Base-by-base conservation (phyloP, 2,329 filamentous ascomycete genomes). In the Pyrenophora tritici-repentis region DNA sequence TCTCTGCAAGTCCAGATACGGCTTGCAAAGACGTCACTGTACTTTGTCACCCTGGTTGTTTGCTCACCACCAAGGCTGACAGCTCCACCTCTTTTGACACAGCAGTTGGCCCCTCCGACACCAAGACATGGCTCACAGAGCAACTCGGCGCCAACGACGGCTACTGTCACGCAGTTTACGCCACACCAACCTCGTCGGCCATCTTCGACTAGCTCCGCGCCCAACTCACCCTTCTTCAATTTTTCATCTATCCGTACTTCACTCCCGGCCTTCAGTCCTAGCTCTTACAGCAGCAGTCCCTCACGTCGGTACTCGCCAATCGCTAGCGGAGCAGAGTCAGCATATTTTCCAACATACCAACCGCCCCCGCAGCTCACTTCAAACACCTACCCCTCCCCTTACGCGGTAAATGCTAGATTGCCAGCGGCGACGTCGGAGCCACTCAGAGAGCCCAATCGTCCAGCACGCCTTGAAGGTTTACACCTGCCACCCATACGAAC, bases 31-130 rank as follows among this genome's bases (percentile, higher is more conserved):
- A 75, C 75, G 9, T 73, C 73, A 13, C 61, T 75, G 14, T 80
- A 78, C 60, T 80, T 79, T 43, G 73, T 78, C 17, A 75, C 75
- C 18, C 60, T 79, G 35, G 75, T 75, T 32, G 67, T 73, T 37
- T 65, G 61, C 29, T 68, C 62, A 29, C 60, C 61, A 38, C 57
- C 59, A 17, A 59, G 65, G 22, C 47, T 60, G 17, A 44, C 56
- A 6, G 66, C 53, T 43, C 66, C 70, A 50, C 56, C 63, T 65
- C 65, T 72, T 62, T 44, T 66, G 38, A 71, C 69, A 8, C 68
- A 71, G 42, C 69, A 73, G 35, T 51, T 69, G 20, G 67, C 66
- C 45, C 67, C 70, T 35, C 67, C 68, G 2, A 70, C 67, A 31
- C 63, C 68, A 13, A 53, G 60, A 12, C 59, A 55, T 9, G 53